Evolutionary conservation across 345 rosid genomes (phyloP), one percentile per base, ranked within the genome.

Genomic region (Ceriops tagal): DNA sequence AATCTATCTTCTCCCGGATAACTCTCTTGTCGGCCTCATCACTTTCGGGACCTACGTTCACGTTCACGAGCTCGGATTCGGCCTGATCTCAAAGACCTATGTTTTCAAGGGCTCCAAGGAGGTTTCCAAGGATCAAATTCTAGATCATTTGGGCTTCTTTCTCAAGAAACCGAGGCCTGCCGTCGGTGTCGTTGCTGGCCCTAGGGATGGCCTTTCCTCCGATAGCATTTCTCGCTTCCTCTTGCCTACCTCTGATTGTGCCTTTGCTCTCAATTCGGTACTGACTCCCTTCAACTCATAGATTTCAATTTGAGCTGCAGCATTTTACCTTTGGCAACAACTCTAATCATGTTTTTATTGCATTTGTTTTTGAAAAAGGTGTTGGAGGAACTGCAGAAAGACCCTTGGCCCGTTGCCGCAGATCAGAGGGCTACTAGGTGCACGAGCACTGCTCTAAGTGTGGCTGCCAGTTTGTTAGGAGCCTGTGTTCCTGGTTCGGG

Each of bases 401-500:
- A 85, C 64, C 97, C 96, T 2, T 87, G 99, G 97, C 93, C 84
- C 0, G 76, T 86, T 66, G 83, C 88, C 37, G 72, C 86, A 5
- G 87, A 84, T 79, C 91, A 92, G 75, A 89, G 99, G 31, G 84
- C 99, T 51, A 73, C 73, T 10, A 86, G 99, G 81, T 89, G 97
- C 77, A 89, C 99, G 10, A 76, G 99, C 71, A 84, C 88, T 9
- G 99, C 99, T n/a, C 85, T 95, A 65, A 82, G 92, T 66, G 84
- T 95, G 18, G 96, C 97, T 72, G 91, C 99, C 62, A 52, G 83
- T 76, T 83, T 95, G 77, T 81, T 92, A 76, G 91, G 99, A 74
- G 96, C 92, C 66, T 92, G 97, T 68, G 93, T 89, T 75, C 97
- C 99, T 64, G 99, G 99, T 63, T 89, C 86, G 62, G 96, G 93